Evolutionary conservation across 2,329 filamentous ascomycete genomes (phyloP).

Genomic region (Aureobasidium namibiae): DNA sequence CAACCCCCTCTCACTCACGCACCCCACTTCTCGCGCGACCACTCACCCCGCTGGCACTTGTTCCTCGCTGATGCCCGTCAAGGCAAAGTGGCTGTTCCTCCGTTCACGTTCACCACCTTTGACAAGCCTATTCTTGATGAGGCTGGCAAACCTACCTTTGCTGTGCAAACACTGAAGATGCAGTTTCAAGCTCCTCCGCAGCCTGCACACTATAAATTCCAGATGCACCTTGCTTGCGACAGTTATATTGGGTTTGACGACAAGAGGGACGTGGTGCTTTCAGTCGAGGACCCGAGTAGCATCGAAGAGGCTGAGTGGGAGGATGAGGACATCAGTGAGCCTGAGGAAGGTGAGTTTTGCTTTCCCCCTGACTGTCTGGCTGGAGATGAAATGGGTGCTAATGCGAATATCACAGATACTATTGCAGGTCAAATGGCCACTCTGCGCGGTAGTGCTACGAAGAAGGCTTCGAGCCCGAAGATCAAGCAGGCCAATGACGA

Average conservation of each 20-base stretch:
- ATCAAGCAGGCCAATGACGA: constrained; percentile 16
- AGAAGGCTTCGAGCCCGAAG: constrained; percentile 12
- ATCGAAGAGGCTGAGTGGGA: constrained; percentile 60
- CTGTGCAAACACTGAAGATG: constrained; percentile 93
- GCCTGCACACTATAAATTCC: constrained; percentile 86
- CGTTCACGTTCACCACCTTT: constrained; percentile 89
- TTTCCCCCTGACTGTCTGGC: no score
- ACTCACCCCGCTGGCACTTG: constrained; percentile 85
- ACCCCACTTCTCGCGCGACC: constrained; percentile 81
- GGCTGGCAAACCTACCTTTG: constrained; percentile 78
- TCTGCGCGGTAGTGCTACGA: constrained; percentile 26
- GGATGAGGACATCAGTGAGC: constrained; percentile 78
- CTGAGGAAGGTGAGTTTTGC: constrained; percentile 81
- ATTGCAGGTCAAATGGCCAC: constrained; percentile 32
- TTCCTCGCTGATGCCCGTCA: constrained; percentile 93
- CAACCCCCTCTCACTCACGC: constrained; percentile 82
- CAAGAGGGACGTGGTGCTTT: constrained; percentile 80
- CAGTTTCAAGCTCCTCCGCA: constrained; percentile 94
- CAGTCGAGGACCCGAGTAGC: constrained; percentile 82
- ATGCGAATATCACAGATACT: constrained; percentile 24
- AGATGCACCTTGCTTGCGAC: constrained; percentile 88
- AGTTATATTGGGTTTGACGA: constrained; percentile 92
- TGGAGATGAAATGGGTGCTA: neutral
- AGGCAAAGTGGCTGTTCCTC: constrained; percentile 91
- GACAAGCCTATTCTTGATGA: constrained; percentile 79